Base-by-base conservation (phyloP, 768 basidiomycete genomes). In the Termitomyces heimii region DNA sequence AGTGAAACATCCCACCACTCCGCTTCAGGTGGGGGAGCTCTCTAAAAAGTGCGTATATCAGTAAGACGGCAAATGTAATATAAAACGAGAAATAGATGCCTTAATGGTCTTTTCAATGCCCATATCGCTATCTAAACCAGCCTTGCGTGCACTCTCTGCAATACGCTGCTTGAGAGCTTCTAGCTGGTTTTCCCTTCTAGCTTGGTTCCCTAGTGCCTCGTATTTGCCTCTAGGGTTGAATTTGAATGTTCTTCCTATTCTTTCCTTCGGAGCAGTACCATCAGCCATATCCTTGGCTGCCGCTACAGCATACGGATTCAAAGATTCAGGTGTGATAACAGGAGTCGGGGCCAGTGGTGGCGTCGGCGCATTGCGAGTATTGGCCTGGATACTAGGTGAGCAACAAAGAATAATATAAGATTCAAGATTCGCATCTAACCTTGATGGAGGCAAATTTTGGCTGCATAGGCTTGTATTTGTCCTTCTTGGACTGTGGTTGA, bases 1-100 rank as follows among this genome's bases (percentile, higher is more conserved):
- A 98, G 75, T 0, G 91, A 81, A 22, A 82, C 86, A 71, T 99
- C 97, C 97, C 97, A 99, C 97, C 97, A 99, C 70, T 98, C 97
- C 4, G 87, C 82, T 5, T 83, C 86, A 0, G 96, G 96, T 7
- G 96, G 97, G 0, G 92, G 82, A 54, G 84, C 83, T 44, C 94
- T 80, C 88, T 95, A 63, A 40, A n/a, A 57, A 7, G 9, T 31
- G 26, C 50, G 35, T 47, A 49, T 34, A 44, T 5, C 35, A 34
- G 10, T 14, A 29, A 9, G 10, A 45, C 40, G 16, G 24, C 14
- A 40, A 3, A 24, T 2, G 48, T n/a, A 47, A 5, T 9, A 24
- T 8, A 10, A 26, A 3, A 14, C 9, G 42, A 54, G n/a, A 57
- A 51, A 16, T 28, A 28, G 83, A 42, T 46, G 92, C 94, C 77